phyloP scores from a whole-genome alignment of 768 basidiomycete genomes.

The Lactarius vividus region DNA sequence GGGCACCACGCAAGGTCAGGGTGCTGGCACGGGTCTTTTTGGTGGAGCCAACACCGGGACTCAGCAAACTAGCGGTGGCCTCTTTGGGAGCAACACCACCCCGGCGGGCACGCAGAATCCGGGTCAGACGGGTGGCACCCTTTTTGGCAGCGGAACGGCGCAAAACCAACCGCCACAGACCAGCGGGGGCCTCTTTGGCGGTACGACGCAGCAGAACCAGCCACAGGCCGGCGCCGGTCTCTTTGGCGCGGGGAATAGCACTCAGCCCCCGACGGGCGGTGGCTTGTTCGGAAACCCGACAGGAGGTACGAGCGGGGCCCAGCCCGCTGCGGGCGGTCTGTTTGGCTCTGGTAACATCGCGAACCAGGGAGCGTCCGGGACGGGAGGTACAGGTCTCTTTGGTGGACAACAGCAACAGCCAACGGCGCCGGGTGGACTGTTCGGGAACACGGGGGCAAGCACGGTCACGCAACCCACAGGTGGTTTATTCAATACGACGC shows the following conservation, averaged over 20 bases:
- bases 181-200: constrained; percentile 30
- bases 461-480: constrained; percentile 29
- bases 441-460: constrained; percentile 24
- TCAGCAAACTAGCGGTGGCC: constrained; percentile 24
- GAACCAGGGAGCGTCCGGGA: constrained; percentile 21
- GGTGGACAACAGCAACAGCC: constrained; percentile 27
- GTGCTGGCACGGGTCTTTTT: constrained; percentile 10
- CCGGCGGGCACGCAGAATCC: constrained; percentile 2
- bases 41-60: constrained; percentile 13
- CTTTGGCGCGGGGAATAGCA: background rate
- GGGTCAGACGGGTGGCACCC: constrained; percentile 4
- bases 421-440: constrained; percentile 19
- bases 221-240: constrained; percentile 8
- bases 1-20: constrained; percentile 8
- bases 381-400: constrained; percentile 23
- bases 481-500: constrained; percentile 25
- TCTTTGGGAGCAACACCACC: constrained; percentile 28
- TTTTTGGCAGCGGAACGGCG: constrained; percentile 14
- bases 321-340: constrained; percentile 28
- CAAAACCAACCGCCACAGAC: constrained; percentile 13
- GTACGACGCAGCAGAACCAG: background rate
- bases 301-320: constrained; percentile 17
- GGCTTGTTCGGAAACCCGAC: constrained; percentile 34
- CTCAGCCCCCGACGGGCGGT: constrained; percentile 27
- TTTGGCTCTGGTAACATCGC: constrained; percentile 25